Evolutionary conservation across 164 flowering plant species (phyloP).

Genomic region (Aristolochia californica): DNA sequence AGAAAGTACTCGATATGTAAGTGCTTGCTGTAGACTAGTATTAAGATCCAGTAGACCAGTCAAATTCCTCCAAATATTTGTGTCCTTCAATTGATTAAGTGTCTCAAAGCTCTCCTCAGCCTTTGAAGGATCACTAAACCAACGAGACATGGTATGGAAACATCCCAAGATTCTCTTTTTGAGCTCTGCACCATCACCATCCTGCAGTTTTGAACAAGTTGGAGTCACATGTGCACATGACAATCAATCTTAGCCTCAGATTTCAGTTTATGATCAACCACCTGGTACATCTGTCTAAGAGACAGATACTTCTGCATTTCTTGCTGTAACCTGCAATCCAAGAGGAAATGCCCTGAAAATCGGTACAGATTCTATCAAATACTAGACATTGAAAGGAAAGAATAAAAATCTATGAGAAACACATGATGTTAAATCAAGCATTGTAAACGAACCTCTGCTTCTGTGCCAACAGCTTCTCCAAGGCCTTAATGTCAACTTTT

Average conservation of each 20-base stretch:
- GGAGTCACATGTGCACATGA: conserved; percentile 3
- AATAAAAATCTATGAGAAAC: not conserved
- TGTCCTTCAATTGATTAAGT: conserved; percentile 87
- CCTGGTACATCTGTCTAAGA: conserved; percentile 71
- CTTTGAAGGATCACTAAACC: conserved; percentile 63
- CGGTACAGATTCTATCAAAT: conserved; percentile 25
- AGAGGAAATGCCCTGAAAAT: conserved; percentile 35
- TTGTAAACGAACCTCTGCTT: conserved; percentile 63
- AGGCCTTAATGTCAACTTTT: conserved; percentile 85
- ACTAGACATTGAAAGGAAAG: conserved; percentile 12
- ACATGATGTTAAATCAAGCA: conserved; percentile 16
- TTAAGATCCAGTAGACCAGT: conserved; percentile 56
- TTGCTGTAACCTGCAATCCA: conserved; percentile 82
- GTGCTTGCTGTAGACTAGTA: conserved; percentile 45
- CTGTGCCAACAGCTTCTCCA: conserved; percentile 86
- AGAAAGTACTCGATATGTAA: conserved; percentile 41
- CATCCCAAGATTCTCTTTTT: conserved; percentile 58
- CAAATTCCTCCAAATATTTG: conserved; percentile 77
- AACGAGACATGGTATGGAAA: conserved; percentile 77
- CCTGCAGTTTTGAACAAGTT: conserved; percentile 40
- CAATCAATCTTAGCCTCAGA: conserved; percentile 5
- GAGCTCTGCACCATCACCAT: conserved; percentile 54
- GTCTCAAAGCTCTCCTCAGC: conserved; percentile 77
- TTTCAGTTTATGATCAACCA: conserved; percentile 16
- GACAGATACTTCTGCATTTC: conserved; percentile 91